Base-by-base conservation (phyloP, 805 yeast species). In the Saccharomyces kudriavzevii region DNA sequence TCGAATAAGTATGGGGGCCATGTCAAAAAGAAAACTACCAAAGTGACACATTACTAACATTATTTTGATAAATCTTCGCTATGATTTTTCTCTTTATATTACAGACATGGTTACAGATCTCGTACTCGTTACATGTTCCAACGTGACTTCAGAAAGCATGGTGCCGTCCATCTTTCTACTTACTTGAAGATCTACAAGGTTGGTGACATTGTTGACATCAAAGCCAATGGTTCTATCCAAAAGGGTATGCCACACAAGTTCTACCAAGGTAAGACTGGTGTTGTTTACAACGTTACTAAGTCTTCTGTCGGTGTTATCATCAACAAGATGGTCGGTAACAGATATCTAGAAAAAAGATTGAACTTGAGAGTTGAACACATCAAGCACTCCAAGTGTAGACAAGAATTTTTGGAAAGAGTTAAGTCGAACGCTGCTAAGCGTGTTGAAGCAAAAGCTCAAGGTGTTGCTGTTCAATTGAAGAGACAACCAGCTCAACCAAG, bases 181-280 rank as follows among this genome's bases (percentile, higher is more conserved):
- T 94, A 92, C 94, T 80, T 94, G 83, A 90, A 89, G 87, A 80
- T 84, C 75, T 94, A 94, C 96, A 90, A 84, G 80, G 97, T 94
- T 72, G 99, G 99, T 74, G 99, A 94, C 79, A 92, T 94, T 71
- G 99, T 94, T 74, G 99, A 94, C 80, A 91, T 94, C 84, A 92
- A 89, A 82, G 99, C 95, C 78, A 94, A 94, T 77, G 97, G 97
- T 84, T 83, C 99, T 68, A 83, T 91, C 84, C 98, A 94, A 78
- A 91, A 92, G 87, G 97, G 98, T 89, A 89, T 94, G 97, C 99
- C 99, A 77, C 96, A 89, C 90, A 94, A 94, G 84, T 91, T 83
- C 87, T 94, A 94, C 97, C 97, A 94, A 85, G 99, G 99, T 81
- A 94, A 91, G 86, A 94, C 99, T 67, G 99, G 99, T 86, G 89